Conservation (phyloP, 148 eudicot genomes). For the Persicaria tinctoria region DNA sequence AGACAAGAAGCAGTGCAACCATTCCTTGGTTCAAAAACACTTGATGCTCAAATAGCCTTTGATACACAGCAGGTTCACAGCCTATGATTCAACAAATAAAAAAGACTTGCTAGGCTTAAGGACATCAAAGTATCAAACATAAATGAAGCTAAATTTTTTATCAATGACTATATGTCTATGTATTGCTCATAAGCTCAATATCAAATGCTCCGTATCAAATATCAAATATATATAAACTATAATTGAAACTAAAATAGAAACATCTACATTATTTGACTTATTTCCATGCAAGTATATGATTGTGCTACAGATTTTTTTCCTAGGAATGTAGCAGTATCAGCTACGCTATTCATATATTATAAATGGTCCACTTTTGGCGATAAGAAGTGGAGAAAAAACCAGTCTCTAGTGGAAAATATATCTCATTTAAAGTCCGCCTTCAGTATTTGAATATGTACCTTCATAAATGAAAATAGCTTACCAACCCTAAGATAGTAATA, state of each 20-base stretch:
- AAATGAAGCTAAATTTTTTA: background rate
- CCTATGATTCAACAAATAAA: background rate
- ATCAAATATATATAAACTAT: background rate
- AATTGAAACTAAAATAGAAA: background rate
- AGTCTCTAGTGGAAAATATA: too few relatives aligned
- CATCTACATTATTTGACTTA: background rate
- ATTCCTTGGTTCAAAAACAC: too few relatives aligned
- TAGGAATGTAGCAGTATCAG: background rate
- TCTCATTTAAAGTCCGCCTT: too few relatives aligned
- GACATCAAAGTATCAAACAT: background rate
- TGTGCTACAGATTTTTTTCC: background rate
- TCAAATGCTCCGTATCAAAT: too few relatives aligned
- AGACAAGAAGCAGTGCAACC: too few relatives aligned
- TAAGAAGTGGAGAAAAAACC: background rate
- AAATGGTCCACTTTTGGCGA: background rate
- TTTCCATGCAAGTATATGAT: background rate
- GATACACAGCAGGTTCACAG: slow-evolving; percentile 4
- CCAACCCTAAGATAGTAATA: background rate
- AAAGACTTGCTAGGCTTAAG: too few relatives aligned
- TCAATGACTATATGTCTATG: background rate
- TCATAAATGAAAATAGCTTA: background rate
- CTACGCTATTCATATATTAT: background rate
- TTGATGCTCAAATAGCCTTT: background rate
- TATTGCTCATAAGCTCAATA: background rate
- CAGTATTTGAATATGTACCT: too few relatives aligned